Evolutionary conservation across 192 early-diverging fungal genomes (phyloP).

Genomic region (Funneliformis mosseae): DNA sequence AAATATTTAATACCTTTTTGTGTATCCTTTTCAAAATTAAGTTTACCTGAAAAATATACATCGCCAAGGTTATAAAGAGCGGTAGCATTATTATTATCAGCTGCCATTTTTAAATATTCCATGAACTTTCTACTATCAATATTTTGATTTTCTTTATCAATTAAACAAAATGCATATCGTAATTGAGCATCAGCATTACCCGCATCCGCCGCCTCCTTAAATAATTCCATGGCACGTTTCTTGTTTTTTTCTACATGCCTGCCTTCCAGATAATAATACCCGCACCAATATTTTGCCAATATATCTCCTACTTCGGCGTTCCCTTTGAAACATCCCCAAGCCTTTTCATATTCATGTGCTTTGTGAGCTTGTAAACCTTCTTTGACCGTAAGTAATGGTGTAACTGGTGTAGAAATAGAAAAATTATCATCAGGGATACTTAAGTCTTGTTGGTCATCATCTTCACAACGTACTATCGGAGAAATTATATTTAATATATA

Average conservation of each 20-base stretch:
- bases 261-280: conserved; percentile 21
- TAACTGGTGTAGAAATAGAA: not conserved
- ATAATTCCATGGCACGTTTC: not conserved
- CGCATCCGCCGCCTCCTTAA: conserved; percentile 9
- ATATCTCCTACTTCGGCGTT: not conserved
- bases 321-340: conserved; percentile 21
- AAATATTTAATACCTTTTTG: not conserved
- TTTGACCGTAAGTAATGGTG: not conserved
- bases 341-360: not conserved
- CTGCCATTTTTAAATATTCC: not conserved
- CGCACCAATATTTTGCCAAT: conserved; percentile 21
- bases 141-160: not conserved
- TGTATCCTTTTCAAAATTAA: not conserved
- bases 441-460: not conserved
- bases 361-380: not conserved
- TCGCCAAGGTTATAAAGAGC: not conserved
- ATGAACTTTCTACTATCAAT: not conserved
- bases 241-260: not conserved
- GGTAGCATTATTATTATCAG: not conserved
- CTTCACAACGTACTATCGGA: not conserved
- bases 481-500: not conserved
- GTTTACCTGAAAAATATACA: conserved; percentile 1
- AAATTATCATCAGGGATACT: not conserved
- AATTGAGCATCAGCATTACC: conserved; percentile 27
- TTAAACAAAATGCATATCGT: conserved; percentile 15